Base-by-base conservation (phyloP, 805 yeast species). In the Kluyveromyces siamensis region DNA sequence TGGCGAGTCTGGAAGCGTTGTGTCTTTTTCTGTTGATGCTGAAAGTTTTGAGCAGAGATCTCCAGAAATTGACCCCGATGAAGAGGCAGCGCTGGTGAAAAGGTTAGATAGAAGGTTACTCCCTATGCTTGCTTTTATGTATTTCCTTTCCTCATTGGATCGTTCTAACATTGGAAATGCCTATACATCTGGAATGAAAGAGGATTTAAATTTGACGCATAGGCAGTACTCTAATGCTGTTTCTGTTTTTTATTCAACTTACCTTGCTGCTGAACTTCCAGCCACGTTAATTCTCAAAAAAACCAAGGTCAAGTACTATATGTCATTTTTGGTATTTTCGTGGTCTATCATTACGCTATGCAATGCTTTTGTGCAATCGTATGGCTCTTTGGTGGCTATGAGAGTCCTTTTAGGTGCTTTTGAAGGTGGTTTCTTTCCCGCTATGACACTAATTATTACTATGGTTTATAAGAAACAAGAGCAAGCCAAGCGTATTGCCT, bases 131-230 rank as follows among this genome's bases (percentile, higher is more conserved):
- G 58, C 66, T 11, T 48, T 59, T 45, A 58, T 66, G 51, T 70
- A 68, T 53, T 65, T 69, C 45, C 54, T 67, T 27, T 64, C 71
- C 2, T 60, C 61, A 52, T 61, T 82, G 50, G 87, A 82, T 57
- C 76, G 73, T 50, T 64, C 79, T 35, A 81, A 81, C 60, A 62
- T 81, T 45, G 71, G 74, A 48, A 77, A 79, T 55, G 86, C 85
- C 1, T 81, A 79, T 53, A 77, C 77, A 33, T 70, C 79, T 19
- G 81, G 83, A 9, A 70, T 82, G 75, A 63, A 72, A 51, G 78
- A 73, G 55, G 77, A 68, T 35, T 65, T 79, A 41, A 67, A 69
- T 3, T 72, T 83, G 70, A 56, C 68, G 40, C 81, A 82, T 10
- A 76, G 77, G 54, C 53, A 56, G 37, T 52, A 55, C 51, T 60